Base-by-base conservation (phyloP, 805 yeast genomes). In the Wickerhamomyces queroliae region DNA sequence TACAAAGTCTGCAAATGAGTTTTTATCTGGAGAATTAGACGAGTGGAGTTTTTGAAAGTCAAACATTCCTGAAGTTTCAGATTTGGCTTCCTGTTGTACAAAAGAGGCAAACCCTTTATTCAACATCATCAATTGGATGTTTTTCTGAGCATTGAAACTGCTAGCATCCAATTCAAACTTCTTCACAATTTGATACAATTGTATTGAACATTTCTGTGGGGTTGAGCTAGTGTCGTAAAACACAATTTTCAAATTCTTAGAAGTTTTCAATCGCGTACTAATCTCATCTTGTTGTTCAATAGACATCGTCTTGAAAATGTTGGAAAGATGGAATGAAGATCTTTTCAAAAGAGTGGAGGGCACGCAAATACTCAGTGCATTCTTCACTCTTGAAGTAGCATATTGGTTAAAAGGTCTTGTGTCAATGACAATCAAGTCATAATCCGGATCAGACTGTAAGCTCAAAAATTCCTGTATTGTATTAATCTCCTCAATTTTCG, bases 341-440 rank as follows among this genome's bases (percentile, higher is more conserved):
- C 98, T 72, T 56, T 81, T 85, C 47, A 91, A 63, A 24, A 91
- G 66, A 1, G 97, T 91, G 13, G 96, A 83, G 1, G 98, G 97
- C 10, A 90, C 67, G 56, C 95, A 86, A 21, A 91, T 72, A 55
- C 86, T 87, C 32, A 86, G 63, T 0, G 97, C 76, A 28, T 72
- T 67, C 5, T 50, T 49, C 9, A 91, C 61, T 44, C 83, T 85
- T 5, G 74, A 61, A 42, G 70, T 73, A 29, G 79, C 70, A 58
- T 68, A 87, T 43, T 85, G 90, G 28, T 84, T 80, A 57, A 81
- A 87, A 0, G 97, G 87, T 43, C 98, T 66, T 17, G 84, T 76
- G 56, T 91, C 98, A 3, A 55, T 42, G 2, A 49, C 35, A 2
- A 53, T 37, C 5, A 43, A 39, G 17, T 52, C 55, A 4, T 22